Conservation (phyloP, 257 asterid genomes). For the Salvia rosmarinus region DNA sequence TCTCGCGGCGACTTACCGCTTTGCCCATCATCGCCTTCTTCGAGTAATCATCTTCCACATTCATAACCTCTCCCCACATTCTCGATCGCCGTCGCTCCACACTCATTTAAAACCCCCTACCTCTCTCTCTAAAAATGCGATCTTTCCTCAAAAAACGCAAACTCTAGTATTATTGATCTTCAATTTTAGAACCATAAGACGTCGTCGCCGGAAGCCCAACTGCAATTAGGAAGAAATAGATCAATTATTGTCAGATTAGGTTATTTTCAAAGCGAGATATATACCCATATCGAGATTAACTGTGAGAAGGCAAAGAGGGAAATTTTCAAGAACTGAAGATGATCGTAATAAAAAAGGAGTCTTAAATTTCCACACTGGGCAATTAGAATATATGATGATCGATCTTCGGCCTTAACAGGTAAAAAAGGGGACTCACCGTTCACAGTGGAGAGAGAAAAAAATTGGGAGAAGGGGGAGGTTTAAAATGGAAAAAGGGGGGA, state of each 20-base stretch:
- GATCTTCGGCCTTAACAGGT: too few species aligned
- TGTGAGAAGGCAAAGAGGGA: too few species aligned
- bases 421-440: too few species aligned
- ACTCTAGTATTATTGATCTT: neutral
- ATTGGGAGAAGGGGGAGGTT: too few species aligned
- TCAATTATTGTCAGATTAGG: neutral
- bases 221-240: conserved; percentile 26
- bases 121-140: neutral
- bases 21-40: conserved; percentile 27
- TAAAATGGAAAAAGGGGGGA: too few species aligned
- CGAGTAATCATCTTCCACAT: conserved; percentile 32
- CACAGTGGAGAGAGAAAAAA: too few species aligned
- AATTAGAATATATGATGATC: too few species aligned
- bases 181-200: conserved; percentile 21
- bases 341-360: too few species aligned
- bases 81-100: conserved; percentile 19
- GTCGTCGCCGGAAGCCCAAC: conserved; percentile 30
- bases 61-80: conserved; percentile 23
- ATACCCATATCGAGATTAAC: too few species aligned
- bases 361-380: too few species aligned
- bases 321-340: too few species aligned
- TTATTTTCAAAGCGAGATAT: too few species aligned
- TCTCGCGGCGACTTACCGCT: conserved; percentile 14
- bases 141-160: neutral
- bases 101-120: neutral